Base-by-base conservation (phyloP, 1,284 basidiomycete genomes). In the Golubevia sp. region DNA sequence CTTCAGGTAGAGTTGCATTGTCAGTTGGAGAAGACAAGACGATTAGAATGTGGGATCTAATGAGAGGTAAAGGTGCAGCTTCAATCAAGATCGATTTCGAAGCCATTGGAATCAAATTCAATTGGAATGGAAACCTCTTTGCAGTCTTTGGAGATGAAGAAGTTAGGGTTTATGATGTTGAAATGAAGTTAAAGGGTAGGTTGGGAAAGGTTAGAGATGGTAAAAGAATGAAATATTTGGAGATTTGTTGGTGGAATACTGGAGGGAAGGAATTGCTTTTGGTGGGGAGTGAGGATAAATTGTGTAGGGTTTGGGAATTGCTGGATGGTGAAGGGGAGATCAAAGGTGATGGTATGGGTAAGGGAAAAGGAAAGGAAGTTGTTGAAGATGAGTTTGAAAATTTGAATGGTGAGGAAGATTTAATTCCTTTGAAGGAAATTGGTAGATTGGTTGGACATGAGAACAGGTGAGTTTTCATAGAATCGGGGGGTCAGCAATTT, bases 31-130 rank as follows among this genome's bases (percentile, higher is more conserved):
- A 91, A 74, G 96, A 99, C 80, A 87, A 89, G 66, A 93, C 92
- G 6, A 83, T 98, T 64, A 88, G 94, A 56, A 96, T 98, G 94
- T 99, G 96, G 96, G 96, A 99, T 86, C 86, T 99, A 25, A 97
- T 97, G 92, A 87, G 94, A 54, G 96, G 94, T 1, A 91, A 91
- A 79, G 92, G 92, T 1, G 90, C 90, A 13, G 93, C 93, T 2
- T 94, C 92, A 77, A 91, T 91, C 38, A 93, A 94, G 77, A 77
- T 81, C 54, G 76, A 75, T 34, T 34, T 34, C 30, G 30, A 34
- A 34, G 30, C 30, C 30, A 34, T 34, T 34, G 30, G 30, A 11
- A 34, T 34, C 30, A 34, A 34, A 34, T 34, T 34, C 11, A 34
- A 34, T 34, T 34, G 30, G 30, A 34, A 34, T 34, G 30, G 30